These are phyloP conservation scores for Typha latifolia DNA, from an alignment of 176 grass and related monocot species.

Conservation along the genomic window DNA sequence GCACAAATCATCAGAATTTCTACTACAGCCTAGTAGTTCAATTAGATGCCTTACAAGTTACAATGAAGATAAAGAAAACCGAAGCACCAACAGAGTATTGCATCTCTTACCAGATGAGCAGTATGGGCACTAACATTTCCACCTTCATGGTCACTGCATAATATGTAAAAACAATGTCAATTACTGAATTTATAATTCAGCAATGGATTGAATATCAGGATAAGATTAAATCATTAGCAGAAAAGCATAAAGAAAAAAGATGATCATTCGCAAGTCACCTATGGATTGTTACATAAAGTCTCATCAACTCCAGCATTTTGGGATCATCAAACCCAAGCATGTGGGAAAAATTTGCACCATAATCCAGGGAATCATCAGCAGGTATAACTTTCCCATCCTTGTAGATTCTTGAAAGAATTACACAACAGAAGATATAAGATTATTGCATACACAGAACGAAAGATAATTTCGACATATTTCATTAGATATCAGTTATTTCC, in stretches of 20 bases:
- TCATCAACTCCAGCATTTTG: constrained; percentile 98
- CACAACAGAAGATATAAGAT: constrained; percentile 2
- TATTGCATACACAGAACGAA: neutral
- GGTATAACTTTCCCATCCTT: constrained; percentile 72
- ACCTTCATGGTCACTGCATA: constrained; percentile 85
- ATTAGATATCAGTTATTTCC: too few species aligned
- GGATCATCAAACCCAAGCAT: constrained; percentile 95
- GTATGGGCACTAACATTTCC: constrained; percentile 99
- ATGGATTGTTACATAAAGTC: constrained; percentile 97
- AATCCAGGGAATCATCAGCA: constrained; percentile 74
- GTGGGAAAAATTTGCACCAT: constrained; percentile 90
- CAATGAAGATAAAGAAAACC: constrained; percentile 9
- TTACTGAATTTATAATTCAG: neutral
- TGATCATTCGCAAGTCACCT: constrained; percentile 33
- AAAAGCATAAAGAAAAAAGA: neutral
- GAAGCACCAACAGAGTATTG: constrained; percentile 2
- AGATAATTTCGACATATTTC: too few species aligned
- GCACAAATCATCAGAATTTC: neutral
- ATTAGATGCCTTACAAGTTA: neutral
- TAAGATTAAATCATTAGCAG: neutral
- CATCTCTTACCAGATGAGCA: constrained; percentile 82
- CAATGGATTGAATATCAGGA: neutral
- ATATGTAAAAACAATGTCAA: constrained; percentile 4
- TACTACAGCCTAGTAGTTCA: neutral
- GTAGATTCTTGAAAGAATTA: constrained; percentile 52